Conservation (phyloP, 768 basidiomycete genomes). For the Phlebiopsis gigantea region DNA sequence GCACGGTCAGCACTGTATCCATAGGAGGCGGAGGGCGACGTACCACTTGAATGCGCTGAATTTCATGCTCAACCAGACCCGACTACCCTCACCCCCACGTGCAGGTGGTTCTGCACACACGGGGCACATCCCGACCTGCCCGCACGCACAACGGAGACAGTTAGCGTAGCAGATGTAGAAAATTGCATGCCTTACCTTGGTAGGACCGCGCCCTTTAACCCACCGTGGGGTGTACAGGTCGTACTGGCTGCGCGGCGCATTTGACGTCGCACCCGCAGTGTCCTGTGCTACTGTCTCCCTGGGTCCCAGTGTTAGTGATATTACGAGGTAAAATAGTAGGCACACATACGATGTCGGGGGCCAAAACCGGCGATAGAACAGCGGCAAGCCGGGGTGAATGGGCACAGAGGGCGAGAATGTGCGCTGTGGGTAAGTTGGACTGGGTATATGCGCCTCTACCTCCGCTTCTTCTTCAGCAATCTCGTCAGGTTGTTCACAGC, state of each 20-base stretch:
- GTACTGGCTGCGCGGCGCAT: constrained; percentile 51
- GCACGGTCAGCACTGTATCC: neutral
- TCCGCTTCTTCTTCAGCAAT: neutral
- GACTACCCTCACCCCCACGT: constrained; percentile 61
- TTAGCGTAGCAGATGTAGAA: neutral
- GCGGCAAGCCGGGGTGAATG: constrained; percentile 44
- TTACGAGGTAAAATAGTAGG: neutral
- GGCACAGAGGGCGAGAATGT: constrained; percentile 46
- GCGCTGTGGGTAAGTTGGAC: constrained; percentile 29
- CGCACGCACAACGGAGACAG: neutral
- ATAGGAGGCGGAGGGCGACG: constrained; percentile 18
- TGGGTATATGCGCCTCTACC: neutral
- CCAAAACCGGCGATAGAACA: constrained; percentile 62
- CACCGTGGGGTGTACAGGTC: constrained; percentile 81
- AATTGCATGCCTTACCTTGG: constrained; percentile 37
- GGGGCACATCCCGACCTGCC: constrained; percentile 61
- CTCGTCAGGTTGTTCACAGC: neutral
- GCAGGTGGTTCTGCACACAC: constrained; percentile 58
- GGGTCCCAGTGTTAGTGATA: too few relatives aligned
- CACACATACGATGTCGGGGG: neutral
- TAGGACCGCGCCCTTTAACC: constrained; percentile 59
- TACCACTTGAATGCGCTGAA: constrained; percentile 81
- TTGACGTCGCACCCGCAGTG: constrained; percentile 42
- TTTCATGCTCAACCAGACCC: constrained; percentile 73
- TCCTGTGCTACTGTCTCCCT: neutral